Evolutionary conservation across 306 rosid genomes (phyloP), one percentile per base, ranked within the genome.

Genomic region (Malus fusca): DNA sequence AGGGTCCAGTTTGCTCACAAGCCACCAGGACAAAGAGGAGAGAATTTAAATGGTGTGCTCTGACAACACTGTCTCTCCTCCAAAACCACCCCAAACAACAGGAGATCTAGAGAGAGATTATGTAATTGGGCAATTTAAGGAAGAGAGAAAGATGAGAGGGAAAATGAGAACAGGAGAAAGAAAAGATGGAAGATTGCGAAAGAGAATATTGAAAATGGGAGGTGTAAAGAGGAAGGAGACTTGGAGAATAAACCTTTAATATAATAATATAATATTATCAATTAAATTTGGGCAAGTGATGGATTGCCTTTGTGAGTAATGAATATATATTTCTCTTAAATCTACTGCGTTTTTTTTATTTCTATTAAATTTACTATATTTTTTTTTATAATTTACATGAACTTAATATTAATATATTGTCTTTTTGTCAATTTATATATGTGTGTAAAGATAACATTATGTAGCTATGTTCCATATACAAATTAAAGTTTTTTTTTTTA

Each of bases 221-320:
- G 82, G 78, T 67, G 78, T 79, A 68, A 66, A 66, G 78, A 72
- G 8, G 77, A 44, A 73, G 78, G 63, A 75, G 75, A 56, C 59
- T 51, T 33, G 37, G n/a, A 52, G 73, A 80, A 75, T 73, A 56
- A 69, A 56, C 37, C 48, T 77, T 67, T 77, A 58, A 68, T 77
- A 43, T 26, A 51, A 5, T 31, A 65, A 13, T 30, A 11, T 8
- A 48, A 8, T 37, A 13, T 25, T 23, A 58, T 55, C 7, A 18
- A 46, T 12, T 8, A 69, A 14, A 46, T 43, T 15, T 48, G 21
- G 8, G 6, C 17, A 48, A 48, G 17, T 48, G 53, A 14, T 4
- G 53, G 6, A 48, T 48, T 48, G 8, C 6, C 0, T 48, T 48
- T 2, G 53, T 48, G 53, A 48, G 18, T 48, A 48, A 35, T 35